These are phyloP conservation scores for Dictyostelium intermedium DNA, from an alignment of 78 protist species.

Conservation along the genomic window DNA sequence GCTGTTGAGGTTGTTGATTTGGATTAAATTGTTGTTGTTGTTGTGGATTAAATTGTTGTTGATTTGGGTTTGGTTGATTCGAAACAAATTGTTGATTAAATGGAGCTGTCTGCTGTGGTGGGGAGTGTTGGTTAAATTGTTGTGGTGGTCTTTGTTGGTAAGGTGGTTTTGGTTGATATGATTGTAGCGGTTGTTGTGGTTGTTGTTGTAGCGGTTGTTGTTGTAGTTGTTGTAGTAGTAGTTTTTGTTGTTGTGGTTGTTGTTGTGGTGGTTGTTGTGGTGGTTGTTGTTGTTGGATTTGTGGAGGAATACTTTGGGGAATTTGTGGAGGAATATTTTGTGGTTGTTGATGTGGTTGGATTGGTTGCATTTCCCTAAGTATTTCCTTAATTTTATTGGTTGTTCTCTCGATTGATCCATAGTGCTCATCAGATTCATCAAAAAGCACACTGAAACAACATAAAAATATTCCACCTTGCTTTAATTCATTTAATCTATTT, in stretches of 20 bases:
- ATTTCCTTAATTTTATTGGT: no score
- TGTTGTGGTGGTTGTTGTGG: no score
- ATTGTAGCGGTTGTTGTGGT: not conserved
- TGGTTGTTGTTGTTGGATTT: no score
- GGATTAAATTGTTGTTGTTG: constrained; percentile 3
- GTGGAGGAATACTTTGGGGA: not conserved
- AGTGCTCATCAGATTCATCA: no score
- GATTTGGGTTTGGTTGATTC: constrained; percentile 9
- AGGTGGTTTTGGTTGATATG: not conserved
- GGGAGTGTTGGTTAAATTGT: not conserved
- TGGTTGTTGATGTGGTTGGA: no score
- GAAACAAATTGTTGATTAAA: not conserved
- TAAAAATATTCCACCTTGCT: no score
- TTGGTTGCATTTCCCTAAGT: no score
- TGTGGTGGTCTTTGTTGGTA: not conserved
- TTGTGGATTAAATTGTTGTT: not conserved
- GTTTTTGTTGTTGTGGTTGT: not conserved
- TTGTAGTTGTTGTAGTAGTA: not conserved
- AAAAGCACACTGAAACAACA: no score
- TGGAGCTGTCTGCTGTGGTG: not conserved
- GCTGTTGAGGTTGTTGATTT: not conserved
- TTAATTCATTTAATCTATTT: no score
- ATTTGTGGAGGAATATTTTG: not conserved
- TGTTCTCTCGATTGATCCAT: no score
- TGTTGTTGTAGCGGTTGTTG: not conserved